Evolutionary conservation across 2,329 filamentous ascomycete genomes (phyloP).

Genomic region (Penicillium occitanis): DNA sequence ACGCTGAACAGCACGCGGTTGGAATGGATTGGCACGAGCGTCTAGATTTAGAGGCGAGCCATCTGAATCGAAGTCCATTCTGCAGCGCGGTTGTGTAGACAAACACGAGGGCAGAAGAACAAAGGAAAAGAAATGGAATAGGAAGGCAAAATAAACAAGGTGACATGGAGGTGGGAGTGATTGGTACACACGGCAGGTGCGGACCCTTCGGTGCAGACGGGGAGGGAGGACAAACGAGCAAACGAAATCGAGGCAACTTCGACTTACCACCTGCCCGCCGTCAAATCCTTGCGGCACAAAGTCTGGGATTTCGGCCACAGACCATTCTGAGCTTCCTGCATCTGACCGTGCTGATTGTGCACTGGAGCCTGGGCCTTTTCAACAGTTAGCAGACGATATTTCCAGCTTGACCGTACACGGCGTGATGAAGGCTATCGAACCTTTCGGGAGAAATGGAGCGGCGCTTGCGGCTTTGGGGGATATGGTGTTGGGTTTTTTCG

Average conservation of each 20-base stretch:
- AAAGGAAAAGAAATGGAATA: neutral
- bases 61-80: slow-evolving; percentile 1
- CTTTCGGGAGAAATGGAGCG: slow-evolving; percentile 56
- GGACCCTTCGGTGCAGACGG: neutral
- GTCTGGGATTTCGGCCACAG: slow-evolving; percentile 47
- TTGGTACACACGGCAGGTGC: neutral
- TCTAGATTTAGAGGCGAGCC: slow-evolving; percentile 25
- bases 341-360: slow-evolving; percentile 44
- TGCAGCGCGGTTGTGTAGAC: neutral
- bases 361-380: slow-evolving; percentile 32
- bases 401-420: neutral
- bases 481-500: slow-evolving; percentile 70
- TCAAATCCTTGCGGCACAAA: slow-evolving; percentile 59
- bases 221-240: neutral
- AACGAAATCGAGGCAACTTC: neutral
- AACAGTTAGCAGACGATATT: neutral
- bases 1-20: slow-evolving; percentile 23
- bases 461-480: slow-evolving; percentile 89
- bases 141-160: neutral
- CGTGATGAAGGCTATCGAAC: slow-evolving; percentile 23
- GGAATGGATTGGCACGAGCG: slow-evolving; percentile 29
- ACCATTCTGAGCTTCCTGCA: slow-evolving; percentile 44
- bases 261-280: slow-evolving; percentile 48
- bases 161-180: neutral
- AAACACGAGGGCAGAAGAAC: neutral